Conservation (phyloP, 257 asterid species). For the Cinchona pubescens region DNA sequence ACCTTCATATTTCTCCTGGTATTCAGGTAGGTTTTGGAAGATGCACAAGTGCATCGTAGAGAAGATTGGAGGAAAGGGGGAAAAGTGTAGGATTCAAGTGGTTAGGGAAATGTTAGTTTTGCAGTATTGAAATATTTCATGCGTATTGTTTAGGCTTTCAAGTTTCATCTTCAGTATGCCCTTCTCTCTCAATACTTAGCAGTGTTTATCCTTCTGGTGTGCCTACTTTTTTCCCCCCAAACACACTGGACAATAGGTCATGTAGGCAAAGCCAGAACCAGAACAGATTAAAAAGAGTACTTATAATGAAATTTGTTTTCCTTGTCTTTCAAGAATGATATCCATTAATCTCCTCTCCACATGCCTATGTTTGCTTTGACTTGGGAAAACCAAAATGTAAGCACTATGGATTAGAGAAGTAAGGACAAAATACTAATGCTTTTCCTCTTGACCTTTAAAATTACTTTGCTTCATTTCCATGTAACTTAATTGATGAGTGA, state of each 20-base stretch:
- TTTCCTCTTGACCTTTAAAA: neutral
- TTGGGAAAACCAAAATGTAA: neutral
- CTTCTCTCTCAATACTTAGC: too few species aligned
- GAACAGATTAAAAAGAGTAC: neutral
- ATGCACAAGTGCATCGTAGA: neutral
- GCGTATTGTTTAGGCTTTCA: too few species aligned
- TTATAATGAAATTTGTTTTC: neutral
- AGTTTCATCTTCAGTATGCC: too few species aligned
- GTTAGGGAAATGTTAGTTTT: too few species aligned
- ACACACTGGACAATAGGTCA: too few species aligned
- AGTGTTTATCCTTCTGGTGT: too few species aligned
- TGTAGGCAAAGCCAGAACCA: too few species aligned
- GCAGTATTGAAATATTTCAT: too few species aligned
- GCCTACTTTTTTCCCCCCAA: too few species aligned
- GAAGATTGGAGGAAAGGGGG: neutral
- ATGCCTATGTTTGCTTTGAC: neutral
- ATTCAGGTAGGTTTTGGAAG: too few species aligned
- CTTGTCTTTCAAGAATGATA: neutral
- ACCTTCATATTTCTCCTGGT: too few species aligned
- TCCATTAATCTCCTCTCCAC: neutral
- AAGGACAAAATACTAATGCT: neutral
- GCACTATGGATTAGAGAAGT: neutral
- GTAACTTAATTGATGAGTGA: neutral
- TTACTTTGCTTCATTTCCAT: neutral
- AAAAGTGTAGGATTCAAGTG: neutral